Percentiles rank a stretch among this genome's conserved stretches.
Evolutionary conservation across 2,329 filamentous ascomycete genomes (phyloP).

Genomic region (Verticillium albo-atrum): DNA sequence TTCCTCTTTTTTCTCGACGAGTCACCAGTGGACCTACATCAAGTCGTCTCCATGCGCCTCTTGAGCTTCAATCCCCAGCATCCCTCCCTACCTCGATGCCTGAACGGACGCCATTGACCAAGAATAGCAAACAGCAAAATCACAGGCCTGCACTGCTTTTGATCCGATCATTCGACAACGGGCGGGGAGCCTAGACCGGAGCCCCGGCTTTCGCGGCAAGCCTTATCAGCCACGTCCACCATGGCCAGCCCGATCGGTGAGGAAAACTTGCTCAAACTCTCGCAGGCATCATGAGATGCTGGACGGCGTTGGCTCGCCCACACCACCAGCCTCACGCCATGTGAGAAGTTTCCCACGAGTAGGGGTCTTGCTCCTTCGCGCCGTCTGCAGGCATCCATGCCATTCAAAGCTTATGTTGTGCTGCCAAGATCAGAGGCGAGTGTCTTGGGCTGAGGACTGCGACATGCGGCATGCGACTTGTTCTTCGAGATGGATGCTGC

Average conservation of each 20-base stretch:
- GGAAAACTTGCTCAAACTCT: constrained; percentile 3
- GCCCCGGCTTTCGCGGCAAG: neutral
- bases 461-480: neutral
- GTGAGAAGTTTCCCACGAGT: neutral
- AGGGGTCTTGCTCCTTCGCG: neutral
- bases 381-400: neutral
- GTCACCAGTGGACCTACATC: too few species aligned
- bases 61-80: too few species aligned
- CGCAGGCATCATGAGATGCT: neutral
- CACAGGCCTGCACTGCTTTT: neutral
- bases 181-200: neutral
- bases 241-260: neutral
- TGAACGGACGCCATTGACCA: too few species aligned
- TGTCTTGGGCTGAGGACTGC: neutral
- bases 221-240: neutral
- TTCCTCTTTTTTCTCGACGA: too few species aligned
- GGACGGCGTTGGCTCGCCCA: neutral
- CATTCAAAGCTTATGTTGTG: neutral
- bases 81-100: too few species aligned
- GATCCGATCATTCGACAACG: neutral
- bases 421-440: too few species aligned
- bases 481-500: too few species aligned
- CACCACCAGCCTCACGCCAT: neutral
- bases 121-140: too few species aligned
- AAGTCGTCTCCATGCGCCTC: too few species aligned